Evolutionary conservation across 2,329 filamentous ascomycete genomes (phyloP).

Genomic region (Sarocladium strictum): DNA sequence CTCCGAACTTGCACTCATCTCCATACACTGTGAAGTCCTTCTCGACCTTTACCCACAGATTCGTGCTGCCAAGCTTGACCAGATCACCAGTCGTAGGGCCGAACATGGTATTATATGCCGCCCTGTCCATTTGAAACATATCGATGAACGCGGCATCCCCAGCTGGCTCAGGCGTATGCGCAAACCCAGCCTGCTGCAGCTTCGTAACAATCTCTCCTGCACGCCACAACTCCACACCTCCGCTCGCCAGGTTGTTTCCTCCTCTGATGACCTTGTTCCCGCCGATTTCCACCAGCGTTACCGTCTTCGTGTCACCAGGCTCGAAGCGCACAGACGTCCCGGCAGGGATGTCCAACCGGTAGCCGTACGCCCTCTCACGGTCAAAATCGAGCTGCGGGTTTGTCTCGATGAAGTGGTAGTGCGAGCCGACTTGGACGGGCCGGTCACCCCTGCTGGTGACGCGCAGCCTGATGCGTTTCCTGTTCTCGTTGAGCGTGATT

Average conservation of each 20-base stretch:
- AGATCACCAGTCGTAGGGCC: conserved; percentile 84
- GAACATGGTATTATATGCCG: conserved; percentile 82
- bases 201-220: conserved; percentile 60
- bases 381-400: conserved; percentile 90
- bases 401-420: conserved; percentile 95
- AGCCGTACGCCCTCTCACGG: conserved; percentile 74
- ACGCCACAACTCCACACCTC: conserved; percentile 59
- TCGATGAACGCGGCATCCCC: conserved; percentile 45
- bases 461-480: conserved; percentile 65
- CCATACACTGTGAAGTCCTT: conserved; percentile 79
- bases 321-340: conserved; percentile 92
- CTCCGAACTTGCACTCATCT: conserved; percentile 92
- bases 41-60: conserved; percentile 88
- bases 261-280: conserved; percentile 75
- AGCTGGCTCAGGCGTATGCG: conserved; percentile 64
- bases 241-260: conserved; percentile 74
- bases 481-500: conserved; percentile 58
- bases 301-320: conserved; percentile 86
- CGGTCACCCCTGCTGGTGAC: conserved; percentile 85
- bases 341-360: conserved; percentile 80
- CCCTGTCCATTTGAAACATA: conserved; percentile 65
- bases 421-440: conserved; percentile 87
- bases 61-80: conserved; percentile 75
- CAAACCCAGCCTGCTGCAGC: conserved; percentile 68
- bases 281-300: conserved; percentile 82